Evolutionary conservation across 202 grass and related monocot genomes (phyloP).

Genomic region (Sporobolus alterniflorus): DNA sequence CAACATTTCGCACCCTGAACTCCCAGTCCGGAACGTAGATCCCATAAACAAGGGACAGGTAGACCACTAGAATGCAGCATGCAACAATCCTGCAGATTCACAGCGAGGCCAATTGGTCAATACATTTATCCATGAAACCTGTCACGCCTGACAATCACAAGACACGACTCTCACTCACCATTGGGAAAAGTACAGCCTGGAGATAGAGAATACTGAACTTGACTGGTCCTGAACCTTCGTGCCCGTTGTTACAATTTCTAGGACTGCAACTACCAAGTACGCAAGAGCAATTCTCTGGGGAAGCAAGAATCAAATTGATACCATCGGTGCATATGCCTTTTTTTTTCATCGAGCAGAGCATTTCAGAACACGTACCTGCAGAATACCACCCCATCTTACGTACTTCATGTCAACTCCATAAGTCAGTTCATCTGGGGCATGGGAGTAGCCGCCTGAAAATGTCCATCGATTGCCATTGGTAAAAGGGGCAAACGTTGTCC

Average conservation of each 20-base stretch:
- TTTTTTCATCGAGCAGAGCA: neutral
- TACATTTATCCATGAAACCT: neutral
- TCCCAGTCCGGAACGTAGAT: conserved; percentile 94
- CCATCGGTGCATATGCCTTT: neutral
- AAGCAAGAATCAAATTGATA: neutral
- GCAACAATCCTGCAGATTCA: conserved; percentile 65
- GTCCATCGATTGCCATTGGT: neutral
- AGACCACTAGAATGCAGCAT: conserved; percentile 73
- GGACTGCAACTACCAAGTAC: conserved; percentile 69
- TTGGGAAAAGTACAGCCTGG: conserved; percentile 71
- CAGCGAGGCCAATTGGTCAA: neutral
- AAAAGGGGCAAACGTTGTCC: neutral
- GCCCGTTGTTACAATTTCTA: conserved; percentile 81
- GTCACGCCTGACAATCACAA: neutral
- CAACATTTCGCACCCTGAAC: conserved; percentile 67
- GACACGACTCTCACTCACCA: conserved; percentile 49
- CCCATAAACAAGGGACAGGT: conserved; percentile 72
- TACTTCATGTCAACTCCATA: conserved; percentile 91
- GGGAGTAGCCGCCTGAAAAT: conserved; percentile 81
- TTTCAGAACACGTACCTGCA: conserved; percentile 50
- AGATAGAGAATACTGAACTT: conserved; percentile 58
- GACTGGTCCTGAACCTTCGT: conserved; percentile 58
- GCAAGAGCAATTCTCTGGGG: conserved; percentile 84
- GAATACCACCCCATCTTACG: conserved; percentile 88
- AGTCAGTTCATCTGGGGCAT: conserved; percentile 72